phyloP scores from a whole-genome alignment of 768 basidiomycete genomes.

The Phaeotremella fagi region DNA sequence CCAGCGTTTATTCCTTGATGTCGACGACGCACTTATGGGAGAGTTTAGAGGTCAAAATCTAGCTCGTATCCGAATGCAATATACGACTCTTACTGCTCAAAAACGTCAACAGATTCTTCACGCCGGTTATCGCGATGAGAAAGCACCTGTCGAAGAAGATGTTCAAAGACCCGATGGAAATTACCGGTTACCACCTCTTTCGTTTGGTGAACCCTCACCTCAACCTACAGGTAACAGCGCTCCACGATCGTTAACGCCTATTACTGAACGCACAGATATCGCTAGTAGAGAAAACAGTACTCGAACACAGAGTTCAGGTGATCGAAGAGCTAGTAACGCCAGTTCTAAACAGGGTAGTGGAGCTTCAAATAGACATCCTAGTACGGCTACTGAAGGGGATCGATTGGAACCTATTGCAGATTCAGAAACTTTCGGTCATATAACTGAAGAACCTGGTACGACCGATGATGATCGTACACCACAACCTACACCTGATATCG shows the following conservation, averaged over 20 bases:
- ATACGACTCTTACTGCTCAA: slow-evolving; percentile 11
- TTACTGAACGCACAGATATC: slow-evolving; percentile 58
- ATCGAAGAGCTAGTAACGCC: slow-evolving; percentile 15
- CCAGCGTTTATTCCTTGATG: slow-evolving; percentile 79
- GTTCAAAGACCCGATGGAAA: slow-evolving; percentile 13
- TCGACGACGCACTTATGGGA: slow-evolving; percentile 63
- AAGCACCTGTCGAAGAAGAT: slow-evolving; percentile 6
- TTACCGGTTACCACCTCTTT: slow-evolving; percentile 43
- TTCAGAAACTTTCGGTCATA: slow-evolving; percentile 17
- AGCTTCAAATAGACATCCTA: slow-evolving; percentile 16
- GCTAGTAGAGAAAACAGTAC: slow-evolving; percentile 40
- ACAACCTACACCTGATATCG: background rate
- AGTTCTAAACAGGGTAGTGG: slow-evolving; percentile 33
- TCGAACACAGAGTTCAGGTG: slow-evolving; percentile 17
- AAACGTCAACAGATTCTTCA: background rate
- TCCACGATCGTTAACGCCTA: slow-evolving; percentile 57
- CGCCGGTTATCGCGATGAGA: too few species aligned
- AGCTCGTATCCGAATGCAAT: slow-evolving; percentile 21
- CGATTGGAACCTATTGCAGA: slow-evolving; percentile 36
- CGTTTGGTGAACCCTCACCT: slow-evolving; percentile 29
- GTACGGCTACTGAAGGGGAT: slow-evolving; percentile 7
- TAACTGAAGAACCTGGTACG: slow-evolving; percentile 23
- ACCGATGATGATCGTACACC: background rate
- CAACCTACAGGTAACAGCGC: slow-evolving; percentile 11
- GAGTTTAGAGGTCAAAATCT: slow-evolving; percentile 34